phyloP scores from a whole-genome alignment of 2,329 filamentous ascomycete genomes.

The Penicillium brevicompactum region DNA sequence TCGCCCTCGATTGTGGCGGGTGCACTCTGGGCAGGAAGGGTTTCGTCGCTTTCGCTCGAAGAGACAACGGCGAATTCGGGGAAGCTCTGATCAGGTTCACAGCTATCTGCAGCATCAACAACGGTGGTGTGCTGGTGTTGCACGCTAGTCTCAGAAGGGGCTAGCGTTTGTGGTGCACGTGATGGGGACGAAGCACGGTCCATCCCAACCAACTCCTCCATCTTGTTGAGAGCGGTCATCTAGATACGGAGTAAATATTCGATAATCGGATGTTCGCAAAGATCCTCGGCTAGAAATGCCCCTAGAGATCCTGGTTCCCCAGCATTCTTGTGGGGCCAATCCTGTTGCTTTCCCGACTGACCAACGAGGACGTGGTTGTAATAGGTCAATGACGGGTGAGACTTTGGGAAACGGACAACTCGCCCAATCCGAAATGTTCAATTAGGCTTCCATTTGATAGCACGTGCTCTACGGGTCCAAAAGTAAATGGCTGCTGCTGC shows the following conservation, averaged over 20 bases:
- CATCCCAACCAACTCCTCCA: conserved; percentile 23
- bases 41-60: conserved; percentile 2
- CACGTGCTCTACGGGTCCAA: neutral
- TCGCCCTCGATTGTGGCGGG: conserved; percentile 36
- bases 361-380: conserved; percentile 10
- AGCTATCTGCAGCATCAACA: neutral
- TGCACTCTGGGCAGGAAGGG: conserved; percentile 3
- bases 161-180: conserved; percentile 1
- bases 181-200: neutral
- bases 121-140: conserved; percentile 8
- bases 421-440: conserved; percentile 2
- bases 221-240: conserved; percentile 21
- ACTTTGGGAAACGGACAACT: conserved; percentile 2
- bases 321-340: conserved; percentile 9
- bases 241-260: neutral
- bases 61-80: conserved; percentile 3
- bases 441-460: neutral
- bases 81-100: conserved; percentile 1
- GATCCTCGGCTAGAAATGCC: neutral
- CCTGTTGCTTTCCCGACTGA: conserved; percentile 11
- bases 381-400: conserved; percentile 10
- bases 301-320: neutral
- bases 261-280: neutral
- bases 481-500: neutral
- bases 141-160: conserved; percentile 5